phyloP scores from a whole-genome alignment of 208 protist genomes.

The Trichomonas tenax region DNA sequence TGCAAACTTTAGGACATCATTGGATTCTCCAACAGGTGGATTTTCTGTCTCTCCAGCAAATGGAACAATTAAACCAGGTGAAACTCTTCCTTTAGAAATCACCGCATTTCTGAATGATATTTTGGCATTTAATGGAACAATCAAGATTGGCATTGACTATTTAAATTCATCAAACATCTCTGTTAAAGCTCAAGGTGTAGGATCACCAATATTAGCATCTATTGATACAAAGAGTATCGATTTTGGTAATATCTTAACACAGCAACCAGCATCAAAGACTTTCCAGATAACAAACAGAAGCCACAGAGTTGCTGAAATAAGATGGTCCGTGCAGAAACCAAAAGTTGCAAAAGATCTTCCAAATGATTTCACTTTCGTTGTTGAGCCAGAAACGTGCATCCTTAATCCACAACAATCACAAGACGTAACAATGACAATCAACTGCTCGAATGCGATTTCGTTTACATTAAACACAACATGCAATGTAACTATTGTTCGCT shows the following conservation, averaged over 20 bases:
- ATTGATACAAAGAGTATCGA: not conserved
- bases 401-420: not conserved
- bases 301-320: not conserved
- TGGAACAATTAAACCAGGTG: not conserved
- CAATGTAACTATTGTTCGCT: not conserved
- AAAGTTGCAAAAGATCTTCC: too few relatives aligned
- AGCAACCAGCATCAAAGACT: not conserved
- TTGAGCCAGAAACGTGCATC: not conserved
- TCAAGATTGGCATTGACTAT: not conserved
- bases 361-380: not conserved
- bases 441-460: not conserved
- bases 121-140: not conserved
- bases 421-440: not conserved
- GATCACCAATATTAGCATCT: not conserved
- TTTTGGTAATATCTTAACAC: not conserved
- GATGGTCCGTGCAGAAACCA: not conserved
- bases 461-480: not conserved
- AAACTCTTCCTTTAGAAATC: not conserved
- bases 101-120: not conserved
- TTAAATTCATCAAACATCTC: not conserved
- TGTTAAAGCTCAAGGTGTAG: not conserved
- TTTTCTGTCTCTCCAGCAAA: not conserved
- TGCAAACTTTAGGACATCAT: not conserved
- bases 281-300: not conserved
- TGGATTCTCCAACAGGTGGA: not conserved